These are phyloP conservation scores for Calonectria hawksworthii DNA, from an alignment of 2,329 filamentous ascomycete genomes.

Conservation along the genomic window DNA sequence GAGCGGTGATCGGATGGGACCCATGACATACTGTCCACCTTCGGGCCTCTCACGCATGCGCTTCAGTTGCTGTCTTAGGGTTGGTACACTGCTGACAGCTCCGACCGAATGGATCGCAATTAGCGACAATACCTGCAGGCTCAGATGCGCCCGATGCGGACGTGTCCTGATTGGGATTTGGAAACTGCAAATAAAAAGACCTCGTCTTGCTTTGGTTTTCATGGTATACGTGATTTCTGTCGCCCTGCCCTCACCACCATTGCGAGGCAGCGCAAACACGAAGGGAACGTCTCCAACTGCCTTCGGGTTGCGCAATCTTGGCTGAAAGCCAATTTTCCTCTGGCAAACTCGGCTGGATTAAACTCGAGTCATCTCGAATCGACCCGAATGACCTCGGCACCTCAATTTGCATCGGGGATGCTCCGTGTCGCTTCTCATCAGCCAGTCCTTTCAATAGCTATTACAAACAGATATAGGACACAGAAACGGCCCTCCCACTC, in stretches of 20 bases:
- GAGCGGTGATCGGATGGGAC: conserved; percentile 10
- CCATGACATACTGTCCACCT: not conserved
- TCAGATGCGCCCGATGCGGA: not conserved
- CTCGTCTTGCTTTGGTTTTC: not conserved
- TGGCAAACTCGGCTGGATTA: conserved; percentile 18
- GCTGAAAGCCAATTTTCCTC: conserved; percentile 6
- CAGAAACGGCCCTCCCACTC: conserved; percentile 1
- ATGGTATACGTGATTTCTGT: too few relatives aligned
- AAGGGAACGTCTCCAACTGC: not conserved
- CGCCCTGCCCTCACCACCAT: not conserved
- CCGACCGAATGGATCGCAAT: conserved; percentile 14
- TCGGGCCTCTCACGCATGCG: not conserved
- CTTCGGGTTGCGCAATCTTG: not conserved
- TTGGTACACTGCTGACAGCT: conserved; percentile 10
- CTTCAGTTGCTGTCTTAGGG: not conserved
- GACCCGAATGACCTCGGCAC: not conserved
- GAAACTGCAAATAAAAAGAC: not conserved
- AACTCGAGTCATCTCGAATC: conserved; percentile 24
- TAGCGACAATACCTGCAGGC: not conserved
- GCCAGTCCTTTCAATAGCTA: conserved; percentile 19
- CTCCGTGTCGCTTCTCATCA: not conserved
- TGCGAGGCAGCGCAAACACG: not conserved
- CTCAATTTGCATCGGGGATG: not conserved
- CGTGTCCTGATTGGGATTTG: not conserved
- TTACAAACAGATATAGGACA: conserved; percentile 23